Conservation (phyloP, 176 grass and related monocot species). For the maize (Zea mays) region Zm-B73-REFERENCE-NAM-5.0 NC_050096.1:47124001-47124500, state of each 20-base stretch:
- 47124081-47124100: neutral
- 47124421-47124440: constrained; percentile 10
- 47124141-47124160: constrained; percentile 96
- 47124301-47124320: constrained; percentile 26
- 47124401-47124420: constrained; percentile 11
- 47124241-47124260: constrained; percentile 19
- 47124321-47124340: constrained; percentile 29
- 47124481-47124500: constrained; percentile 20
- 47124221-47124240: constrained; percentile 19
- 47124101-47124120: constrained; percentile 81
- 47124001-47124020: constrained; percentile 86
- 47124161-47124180: constrained; percentile 93
- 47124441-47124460: neutral
- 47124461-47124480: neutral
- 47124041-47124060: constrained; percentile 14
- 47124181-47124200: constrained; percentile 61
- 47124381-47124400: constrained; percentile 14
- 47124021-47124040: constrained; percentile 17
- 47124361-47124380: constrained; percentile 1
- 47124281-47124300: neutral
- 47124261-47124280: constrained; percentile 17
- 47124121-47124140: constrained; percentile 93
- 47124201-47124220: constrained; percentile 30
- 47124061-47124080: constrained; percentile 12
- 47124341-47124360: constrained; percentile 11